Evolutionary conservation across 257 asterid genomes (phyloP), one percentile per base, ranked within the genome.

Genomic region (Jaltomata sinuosa): DNA sequence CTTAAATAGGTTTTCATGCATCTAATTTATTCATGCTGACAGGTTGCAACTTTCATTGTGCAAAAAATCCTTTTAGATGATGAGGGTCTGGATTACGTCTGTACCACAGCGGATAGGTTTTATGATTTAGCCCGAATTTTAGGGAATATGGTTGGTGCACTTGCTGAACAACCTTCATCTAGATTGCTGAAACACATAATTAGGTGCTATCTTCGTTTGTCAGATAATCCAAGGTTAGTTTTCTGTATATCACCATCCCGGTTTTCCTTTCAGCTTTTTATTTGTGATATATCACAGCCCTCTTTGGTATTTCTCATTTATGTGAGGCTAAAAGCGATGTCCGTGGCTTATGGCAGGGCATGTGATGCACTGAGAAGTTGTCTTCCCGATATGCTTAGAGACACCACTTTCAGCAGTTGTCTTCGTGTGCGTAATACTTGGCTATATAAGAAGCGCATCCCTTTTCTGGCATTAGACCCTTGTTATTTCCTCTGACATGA

Each of bases 1-100:
- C 50, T 25, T 74, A 2, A 45, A 12, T 49, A 74, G 59, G 25
- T 74, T 74, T 74, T 25, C 40, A 74, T 74, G 15, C 59, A 74
- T 74, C 22, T 83, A 69, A 49, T 19, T 50, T 40, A 2, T 4
- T 32, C 32, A 29, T 84, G 45, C 45, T 64, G 71, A 79, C 86
- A 90, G 92, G 89, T 88, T 29, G 87, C 90, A n/a, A 86, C 86
- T 71, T 84, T 85, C 80, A 84, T 90, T 69, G 40, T 90, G 87
- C 86, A 84, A 65, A 87, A 76, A 49, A 64, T 88, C 78, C 71
- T 90, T 83, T 84, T 71, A 50, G 89, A 87, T 76, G 82, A 84
- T 84, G 61, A 53, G 79, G 91, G 90, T 40, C 77, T 90, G 54
- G 84, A 82, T 9, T 87, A 88, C 81, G 62, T 90, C 38, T 85